Conservation (phyloP, 495 filamentous ascomycete species). For the Xylaria scruposa region DNA sequence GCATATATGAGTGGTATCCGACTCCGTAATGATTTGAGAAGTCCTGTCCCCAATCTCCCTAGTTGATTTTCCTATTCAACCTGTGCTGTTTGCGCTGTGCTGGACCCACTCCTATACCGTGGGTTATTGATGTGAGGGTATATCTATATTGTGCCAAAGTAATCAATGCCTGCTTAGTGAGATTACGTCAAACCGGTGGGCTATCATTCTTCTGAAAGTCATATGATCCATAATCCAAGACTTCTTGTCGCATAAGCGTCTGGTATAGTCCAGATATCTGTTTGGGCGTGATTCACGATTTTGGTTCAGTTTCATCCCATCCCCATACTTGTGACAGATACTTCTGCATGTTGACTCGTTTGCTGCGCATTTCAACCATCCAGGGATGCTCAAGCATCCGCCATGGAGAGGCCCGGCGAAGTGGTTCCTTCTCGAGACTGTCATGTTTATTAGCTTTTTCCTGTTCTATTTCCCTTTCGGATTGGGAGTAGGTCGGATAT, state of each 20-base stretch:
- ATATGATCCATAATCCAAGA: neutral
- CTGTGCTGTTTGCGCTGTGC: neutral
- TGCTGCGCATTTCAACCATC: slow-evolving; percentile 94
- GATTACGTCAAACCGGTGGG: neutral
- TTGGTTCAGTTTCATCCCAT: slow-evolving; percentile 66
- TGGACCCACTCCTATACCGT: neutral
- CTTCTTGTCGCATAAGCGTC: neutral
- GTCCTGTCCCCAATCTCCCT: neutral
- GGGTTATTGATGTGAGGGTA: slow-evolving; percentile 7
- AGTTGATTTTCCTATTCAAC: slow-evolving; percentile 7
- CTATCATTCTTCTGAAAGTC: neutral
- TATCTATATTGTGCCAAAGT: neutral
- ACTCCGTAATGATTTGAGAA: neutral
- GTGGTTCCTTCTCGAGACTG: slow-evolving; percentile 92
- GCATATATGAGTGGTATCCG: slow-evolving; percentile 6
- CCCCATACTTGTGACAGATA: slow-evolving; percentile 95
- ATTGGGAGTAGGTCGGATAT: neutral
- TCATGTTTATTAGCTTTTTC: slow-evolving; percentile 26
- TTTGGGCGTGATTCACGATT: slow-evolving; percentile 18
- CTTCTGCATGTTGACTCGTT: slow-evolving; percentile 95
- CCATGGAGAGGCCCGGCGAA: slow-evolving; percentile 90
- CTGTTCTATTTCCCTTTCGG: neutral
- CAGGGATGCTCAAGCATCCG: slow-evolving; percentile 99
- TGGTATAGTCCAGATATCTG: neutral
- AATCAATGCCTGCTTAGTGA: slow-evolving; percentile 9